phyloP scores from a whole-genome alignment of 73 alveolate genomes.

The Paraurostyla sp. region DNA sequence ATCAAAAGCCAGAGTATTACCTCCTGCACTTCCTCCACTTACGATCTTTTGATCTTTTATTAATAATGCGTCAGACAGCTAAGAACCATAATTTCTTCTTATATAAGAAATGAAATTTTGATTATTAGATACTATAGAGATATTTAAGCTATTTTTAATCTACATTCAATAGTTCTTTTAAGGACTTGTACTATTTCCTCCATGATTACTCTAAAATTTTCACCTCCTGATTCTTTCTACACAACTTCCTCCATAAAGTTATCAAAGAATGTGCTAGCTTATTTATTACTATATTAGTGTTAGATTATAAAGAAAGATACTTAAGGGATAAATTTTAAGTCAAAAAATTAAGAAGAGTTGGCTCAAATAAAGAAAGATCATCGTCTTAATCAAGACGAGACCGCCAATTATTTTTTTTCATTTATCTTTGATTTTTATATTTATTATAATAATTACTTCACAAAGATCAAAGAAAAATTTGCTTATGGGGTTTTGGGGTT shows the following conservation, averaged over 20 bases:
- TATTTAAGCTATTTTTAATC: neutral
- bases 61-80: neutral
- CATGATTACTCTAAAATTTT: constrained; percentile 5
- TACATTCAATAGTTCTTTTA: constrained; percentile 4
- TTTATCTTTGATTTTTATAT: no score
- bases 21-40: neutral
- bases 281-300: neutral
- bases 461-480: no score
- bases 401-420: constrained; percentile 21
- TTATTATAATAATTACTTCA: no score
- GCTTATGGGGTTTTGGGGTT: no score
- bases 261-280: constrained; percentile 7
- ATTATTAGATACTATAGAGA: neutral
- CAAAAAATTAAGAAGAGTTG: constrained; percentile 19
- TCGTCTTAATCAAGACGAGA: constrained; percentile 15
- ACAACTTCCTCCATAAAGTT: neutral
- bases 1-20: constrained; percentile 7
- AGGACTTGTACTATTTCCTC: constrained; percentile 11
- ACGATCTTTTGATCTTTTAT: neutral
- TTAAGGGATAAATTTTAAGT: neutral
- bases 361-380: constrained; percentile 22
- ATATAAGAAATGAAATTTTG: neutral
- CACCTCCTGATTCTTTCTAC: neutral
- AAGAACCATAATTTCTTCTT: neutral
- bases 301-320: neutral